phyloP scores from a whole-genome alignment of 176 grass and related monocot genomes.

The Echinochloa phyllopogon region DNA sequence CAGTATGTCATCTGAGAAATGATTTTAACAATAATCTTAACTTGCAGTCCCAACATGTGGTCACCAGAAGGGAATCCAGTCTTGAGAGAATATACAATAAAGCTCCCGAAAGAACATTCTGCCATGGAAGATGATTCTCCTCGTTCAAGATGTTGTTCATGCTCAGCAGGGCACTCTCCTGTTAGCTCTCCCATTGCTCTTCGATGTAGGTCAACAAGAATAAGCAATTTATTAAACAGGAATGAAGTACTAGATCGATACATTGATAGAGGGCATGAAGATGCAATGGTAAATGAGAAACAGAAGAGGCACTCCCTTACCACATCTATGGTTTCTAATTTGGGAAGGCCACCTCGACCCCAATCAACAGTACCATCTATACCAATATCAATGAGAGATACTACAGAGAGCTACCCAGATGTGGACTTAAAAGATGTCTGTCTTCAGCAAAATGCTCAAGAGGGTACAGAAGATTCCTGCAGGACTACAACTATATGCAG shows the following conservation, averaged over 20 bases:
- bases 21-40: constrained; percentile 33
- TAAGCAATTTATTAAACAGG: constrained; percentile 54
- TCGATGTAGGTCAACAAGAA: constrained; percentile 50
- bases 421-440: constrained; percentile 32
- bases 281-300: constrained; percentile 41
- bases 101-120: constrained; percentile 26
- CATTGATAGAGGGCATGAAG: constrained; percentile 68
- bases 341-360: constrained; percentile 68
- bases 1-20: constrained; percentile 27
- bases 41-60: constrained; percentile 47
- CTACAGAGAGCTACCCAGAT: constrained; percentile 36
- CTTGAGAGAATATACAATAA: constrained; percentile 32
- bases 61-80: constrained; percentile 49
- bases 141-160: constrained; percentile 57
- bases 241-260: constrained; percentile 68
- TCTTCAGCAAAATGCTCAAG: constrained; percentile 29
- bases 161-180: constrained; percentile 64
- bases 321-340: constrained; percentile 49
- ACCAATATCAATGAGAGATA: constrained; percentile 47
- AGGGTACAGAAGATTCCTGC: constrained; percentile 29
- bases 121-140: constrained; percentile 54
- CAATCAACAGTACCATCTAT: constrained; percentile 48
- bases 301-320: constrained; percentile 35
- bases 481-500: constrained; percentile 22
- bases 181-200: constrained; percentile 54